phyloP scores from a whole-genome alignment of 2,329 filamentous ascomycete species.

The Emmonsia crescens region DNA sequence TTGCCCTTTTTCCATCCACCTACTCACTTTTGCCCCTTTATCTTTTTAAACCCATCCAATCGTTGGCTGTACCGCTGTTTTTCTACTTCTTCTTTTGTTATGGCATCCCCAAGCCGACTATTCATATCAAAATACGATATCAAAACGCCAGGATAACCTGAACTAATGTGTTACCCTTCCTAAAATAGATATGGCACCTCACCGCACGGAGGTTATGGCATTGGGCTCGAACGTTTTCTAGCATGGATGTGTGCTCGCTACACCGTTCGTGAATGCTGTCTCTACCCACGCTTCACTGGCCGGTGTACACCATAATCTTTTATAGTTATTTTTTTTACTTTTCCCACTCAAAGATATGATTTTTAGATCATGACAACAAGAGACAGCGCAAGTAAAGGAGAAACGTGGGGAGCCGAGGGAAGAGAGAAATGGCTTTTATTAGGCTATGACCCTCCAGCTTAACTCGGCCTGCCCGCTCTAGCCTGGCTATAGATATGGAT shows the following conservation, averaged over 20 bases:
- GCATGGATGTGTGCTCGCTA: conserved; percentile 58
- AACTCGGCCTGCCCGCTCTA: neutral
- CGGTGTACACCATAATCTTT: conserved; percentile 34
- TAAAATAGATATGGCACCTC: conserved; percentile 67
- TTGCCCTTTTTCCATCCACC: neutral
- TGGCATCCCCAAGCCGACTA: neutral
- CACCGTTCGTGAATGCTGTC: conserved; percentile 49
- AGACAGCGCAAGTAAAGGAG: neutral
- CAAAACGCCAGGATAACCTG: neutral
- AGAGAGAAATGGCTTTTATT: neutral
- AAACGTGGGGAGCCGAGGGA: neutral
- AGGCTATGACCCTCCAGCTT: neutral
- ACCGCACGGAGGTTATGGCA: conserved; percentile 84
- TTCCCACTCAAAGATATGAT: neutral
- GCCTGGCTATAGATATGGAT: neutral
- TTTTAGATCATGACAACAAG: neutral
- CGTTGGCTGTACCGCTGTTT: neutral
- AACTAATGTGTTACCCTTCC: conserved; percentile 7
- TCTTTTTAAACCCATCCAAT: neutral
- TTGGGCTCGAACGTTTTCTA: conserved; percentile 75
- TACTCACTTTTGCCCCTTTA: conserved; percentile 7
- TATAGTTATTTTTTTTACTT: neutral
- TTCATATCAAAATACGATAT: neutral
- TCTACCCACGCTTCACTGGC: conserved; percentile 43
- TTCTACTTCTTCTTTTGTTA: neutral